Base-by-base conservation (phyloP, 148 eudicot genomes). In the Silene latifolia region DNA sequence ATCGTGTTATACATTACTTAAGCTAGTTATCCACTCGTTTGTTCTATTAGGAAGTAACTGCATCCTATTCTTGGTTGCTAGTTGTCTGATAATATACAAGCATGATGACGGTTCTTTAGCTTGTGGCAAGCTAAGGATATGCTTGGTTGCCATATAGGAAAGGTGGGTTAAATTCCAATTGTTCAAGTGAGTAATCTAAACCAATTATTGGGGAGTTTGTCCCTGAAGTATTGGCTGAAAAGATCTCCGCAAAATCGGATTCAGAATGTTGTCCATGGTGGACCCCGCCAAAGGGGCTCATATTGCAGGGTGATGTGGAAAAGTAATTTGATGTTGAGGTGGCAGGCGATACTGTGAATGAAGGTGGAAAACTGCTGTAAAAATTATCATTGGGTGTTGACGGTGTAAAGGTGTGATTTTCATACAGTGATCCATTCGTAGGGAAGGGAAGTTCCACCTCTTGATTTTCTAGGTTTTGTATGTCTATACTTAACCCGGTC, bases 141-240 rank as follows among this genome's bases (percentile, higher is more conserved):
- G 86, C 77, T 18, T 78, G 83, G 77, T 60, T 72, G 42, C 85
- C 83, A 78, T 80, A 93, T 63, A 85, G 87, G 78, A 86, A 87
- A 77, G 71, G 65, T n/a, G 82, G 79, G 80, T 85, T 86, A 46
- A 86, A 80, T 10, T 82, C 84, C 44, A 73, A 76, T 1, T 74
- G 86, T 25, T 89, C 88, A 59, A 82, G 65, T 7, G 88, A 20
- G 76, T 83, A 89, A 79, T 91, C 90, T 78, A 87, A 77, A 57
- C 83, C 88, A 35, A 82, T 75, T 10, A 86, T 81, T 9, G 93
- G 96, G 72, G 97, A 95, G 72, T 89, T 89, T 72, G 89, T 81
- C 42, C 88, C 85, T 8, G 98, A 91, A 71, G 93, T 84, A 72
- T 82, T 82, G 48, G 88, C 81, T 58, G 96, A 90, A 67, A 86